Evolutionary conservation across 148 eudicot species (phyloP), one percentile per base, ranked within the genome.

Genomic region (Drosera capensis): DNA sequence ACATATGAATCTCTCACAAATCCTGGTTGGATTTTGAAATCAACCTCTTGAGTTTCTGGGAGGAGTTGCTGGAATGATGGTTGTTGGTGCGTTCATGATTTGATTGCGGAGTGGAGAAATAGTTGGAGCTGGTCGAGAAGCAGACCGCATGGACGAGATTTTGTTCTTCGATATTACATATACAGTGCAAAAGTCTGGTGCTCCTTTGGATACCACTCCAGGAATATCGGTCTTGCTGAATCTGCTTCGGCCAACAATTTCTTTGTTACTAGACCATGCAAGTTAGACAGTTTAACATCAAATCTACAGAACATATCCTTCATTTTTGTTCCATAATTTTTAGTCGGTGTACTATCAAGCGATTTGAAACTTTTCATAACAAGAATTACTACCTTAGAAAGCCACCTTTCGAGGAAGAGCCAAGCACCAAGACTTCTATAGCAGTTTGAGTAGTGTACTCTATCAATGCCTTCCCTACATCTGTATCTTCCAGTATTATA

Each of bases 111-210:
- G 68, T 7, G 70, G 56, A 13, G 84, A 65, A 16, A 28, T 38
- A 8, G 59, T 16, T 9, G 87, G 95, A 2, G 95, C 71, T 1
- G 66, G 68, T 19, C 94, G 80, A 4, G 78, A 56, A 22, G 97
- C 73, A 15, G 79, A 54, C 54, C 68, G 43, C 18, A 74, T 67
- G 20, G 66, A 54, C 30, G 78, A 62, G 36, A 84, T 73, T 64
- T 80, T 88, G 4, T 79, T 84, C 62, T 84, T 84, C 30, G 78
- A 65, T 48, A 88, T 74, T 5, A 68, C 59, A 57, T 80, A 88
- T 8, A 80, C 66, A 0, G 77, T 72, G 60, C 97, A 88, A 52
- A 84, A 88, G 34, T 88, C 94, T 19, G 97, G 92, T 4, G 67
- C 76, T 20, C 64, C 63, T 67, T 80, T 88, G 14, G 61, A 23